Evolutionary conservation across 1,284 basidiomycete genomes (phyloP), one percentile per base, ranked within the genome.

Genomic region (Vanrija sp.): DNA sequence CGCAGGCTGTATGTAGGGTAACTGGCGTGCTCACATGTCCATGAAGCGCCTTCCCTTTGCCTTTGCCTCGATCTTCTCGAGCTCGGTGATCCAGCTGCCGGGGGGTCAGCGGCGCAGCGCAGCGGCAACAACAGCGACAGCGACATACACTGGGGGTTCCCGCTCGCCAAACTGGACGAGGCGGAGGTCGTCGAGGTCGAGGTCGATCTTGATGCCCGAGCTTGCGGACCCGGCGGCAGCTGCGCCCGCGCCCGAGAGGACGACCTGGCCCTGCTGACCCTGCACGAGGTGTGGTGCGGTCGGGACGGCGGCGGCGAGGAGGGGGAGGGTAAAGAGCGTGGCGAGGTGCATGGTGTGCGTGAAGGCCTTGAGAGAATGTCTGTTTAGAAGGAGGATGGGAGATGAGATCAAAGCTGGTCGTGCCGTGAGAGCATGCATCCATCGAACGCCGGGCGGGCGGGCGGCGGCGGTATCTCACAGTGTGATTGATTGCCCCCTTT

Each of bases 21-120:
- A 28, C 28, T 28, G 28, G 28, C 18, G 28, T 21, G 65, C 79
- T 75, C 74, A 93, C 90, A 94, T 83, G 74, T 94, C 91, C 78
- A 93, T 88, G 81, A 92, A 93, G 53, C 83, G 66, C 44, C 61
- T 64, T 1, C 78, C 78, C 18, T 66, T 80, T 43, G 85, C 85
- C 76, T 88, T 92, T 55, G 85, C 82, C 67, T 84, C 78, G 60
- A 93, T 88, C 89, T 91, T 94, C 65, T 92, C 85, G 34, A 87
- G 78, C 74, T 94, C 91, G 14, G 89, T 83, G 76, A 91, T 86
- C 85, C 85, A 87, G 34, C 85, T 80, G 7, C 79, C 12, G 19
- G 29, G 42, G 21, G 5, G 51, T 65, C 38, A 62, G 59, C 55
- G 19, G 4, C 7, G n/a, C n/a, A n/a, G n/a, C n/a, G n/a, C n/a